A percentile compares a stretch with the other conserved stretches of the same genome.
These are phyloP conservation scores for Vigna hirtella DNA, from an alignment of 306 rosid genomes.

Conservation along the genomic window DNA sequence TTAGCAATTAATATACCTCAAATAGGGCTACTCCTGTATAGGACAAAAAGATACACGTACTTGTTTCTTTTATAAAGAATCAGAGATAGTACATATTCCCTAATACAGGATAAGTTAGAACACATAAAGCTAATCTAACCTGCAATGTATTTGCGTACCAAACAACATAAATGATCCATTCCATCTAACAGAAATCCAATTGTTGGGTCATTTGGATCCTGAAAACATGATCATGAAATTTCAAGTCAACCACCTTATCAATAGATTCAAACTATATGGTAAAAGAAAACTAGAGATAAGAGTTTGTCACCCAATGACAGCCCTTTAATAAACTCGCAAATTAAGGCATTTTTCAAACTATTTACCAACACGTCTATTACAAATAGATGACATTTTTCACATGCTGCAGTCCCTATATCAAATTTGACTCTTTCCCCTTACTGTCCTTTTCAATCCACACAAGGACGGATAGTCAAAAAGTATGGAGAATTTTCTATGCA, in stretches of 20 bases:
- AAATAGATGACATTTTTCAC: not conserved
- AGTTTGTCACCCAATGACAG: conserved; percentile 15
- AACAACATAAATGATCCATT: conserved; percentile 91
- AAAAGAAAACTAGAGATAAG: conserved; percentile 28
- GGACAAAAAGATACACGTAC: not conserved
- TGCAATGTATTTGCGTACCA: conserved; percentile 95
- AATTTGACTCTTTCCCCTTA: not conserved
- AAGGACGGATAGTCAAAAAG: not conserved
- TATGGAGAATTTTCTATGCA: not conserved
- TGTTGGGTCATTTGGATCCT: conserved; percentile 98
- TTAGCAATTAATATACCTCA: not conserved
- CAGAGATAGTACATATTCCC: conserved; percentile 24
- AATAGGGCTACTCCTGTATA: not conserved
- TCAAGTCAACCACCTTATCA: conserved; percentile 48
- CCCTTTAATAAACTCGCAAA: conserved; percentile 15
- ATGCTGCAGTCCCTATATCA: not conserved
- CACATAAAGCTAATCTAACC: conserved; percentile 59
- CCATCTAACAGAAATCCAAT: conserved; percentile 95
- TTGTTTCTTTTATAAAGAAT: not conserved
- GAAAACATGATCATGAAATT: conserved; percentile 44
- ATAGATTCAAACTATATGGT: conserved; percentile 32
- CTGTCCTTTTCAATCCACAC: conserved; percentile 21
- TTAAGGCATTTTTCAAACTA: conserved; percentile 1
- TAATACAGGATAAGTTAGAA: conserved; percentile 24
- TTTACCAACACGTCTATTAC: not conserved